Evolutionary conservation across 495 filamentous ascomycete genomes (phyloP).

Genomic region (Penicillium macrosclerotiorum): DNA sequence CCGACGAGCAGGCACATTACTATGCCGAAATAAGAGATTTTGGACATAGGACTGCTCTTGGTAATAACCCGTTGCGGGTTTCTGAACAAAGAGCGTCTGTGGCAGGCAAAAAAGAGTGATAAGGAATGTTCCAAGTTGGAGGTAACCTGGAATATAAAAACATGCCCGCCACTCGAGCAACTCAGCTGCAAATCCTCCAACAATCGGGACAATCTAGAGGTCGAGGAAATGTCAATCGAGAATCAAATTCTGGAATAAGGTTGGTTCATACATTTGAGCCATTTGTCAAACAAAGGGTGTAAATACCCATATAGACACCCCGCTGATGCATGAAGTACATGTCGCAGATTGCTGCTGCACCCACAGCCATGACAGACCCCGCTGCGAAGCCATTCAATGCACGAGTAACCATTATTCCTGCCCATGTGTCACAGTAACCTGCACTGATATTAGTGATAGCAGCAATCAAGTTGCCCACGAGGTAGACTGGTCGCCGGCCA

Average conservation of each 20-base stretch:
- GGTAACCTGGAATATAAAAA: constrained; percentile 24
- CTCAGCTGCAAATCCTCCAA: constrained; percentile 23
- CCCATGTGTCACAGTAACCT: constrained; percentile 24
- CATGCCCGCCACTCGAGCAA: constrained; percentile 25
- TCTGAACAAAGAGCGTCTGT: constrained; percentile 28
- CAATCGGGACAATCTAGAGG: constrained; percentile 13
- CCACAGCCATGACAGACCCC: constrained; percentile 31
- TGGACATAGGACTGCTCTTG: neutral
- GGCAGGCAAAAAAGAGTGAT: constrained; percentile 26
- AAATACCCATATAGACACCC: constrained; percentile 29
- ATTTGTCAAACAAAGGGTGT: constrained; percentile 24
- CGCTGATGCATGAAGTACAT: constrained; percentile 43
- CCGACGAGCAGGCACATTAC: constrained; percentile 13
- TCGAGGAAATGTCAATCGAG: too few species aligned
- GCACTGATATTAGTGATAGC: constrained; percentile 32
- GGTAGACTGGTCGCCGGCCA: constrained; percentile 34
- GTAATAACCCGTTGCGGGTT: neutral
- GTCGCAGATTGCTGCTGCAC: constrained; percentile 39
- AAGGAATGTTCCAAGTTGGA: constrained; percentile 13
- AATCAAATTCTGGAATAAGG: too few species aligned
- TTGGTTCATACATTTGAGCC: constrained; percentile 22
- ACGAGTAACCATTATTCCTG: constrained; percentile 31
- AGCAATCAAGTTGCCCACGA: constrained; percentile 31
- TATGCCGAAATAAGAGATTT: constrained; percentile 10
- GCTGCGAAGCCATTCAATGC: constrained; percentile 37